phyloP scores from a whole-genome alignment of 192 early-diverging fungal species.

The Phlyctochytrium bullatum region DNA sequence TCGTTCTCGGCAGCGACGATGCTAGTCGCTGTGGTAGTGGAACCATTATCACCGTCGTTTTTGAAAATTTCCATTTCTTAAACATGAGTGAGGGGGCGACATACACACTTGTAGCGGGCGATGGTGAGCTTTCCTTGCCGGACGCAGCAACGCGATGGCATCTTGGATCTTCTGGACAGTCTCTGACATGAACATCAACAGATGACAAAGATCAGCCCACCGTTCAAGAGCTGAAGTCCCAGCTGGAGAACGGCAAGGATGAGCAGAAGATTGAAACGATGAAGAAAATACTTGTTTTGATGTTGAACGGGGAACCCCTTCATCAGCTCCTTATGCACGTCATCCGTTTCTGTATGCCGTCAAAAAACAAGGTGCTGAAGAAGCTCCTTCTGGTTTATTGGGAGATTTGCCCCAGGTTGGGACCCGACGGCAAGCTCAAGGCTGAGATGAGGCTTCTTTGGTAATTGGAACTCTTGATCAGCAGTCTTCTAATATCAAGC shows the following conservation, averaged over 20 bases:
- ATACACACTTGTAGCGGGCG: not conserved
- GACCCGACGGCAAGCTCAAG: slow-evolving; percentile 87
- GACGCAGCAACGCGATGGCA: no score
- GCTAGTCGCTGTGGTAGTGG: no score
- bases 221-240: slow-evolving; percentile 66
- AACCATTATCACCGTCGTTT: no score
- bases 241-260: slow-evolving; percentile 90
- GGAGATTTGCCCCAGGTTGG: slow-evolving; percentile 91
- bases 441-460: slow-evolving; percentile 92
- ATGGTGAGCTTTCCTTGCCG: no score
- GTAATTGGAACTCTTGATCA: slow-evolving; percentile 36
- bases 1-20: no score
- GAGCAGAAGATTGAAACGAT: slow-evolving; percentile 91
- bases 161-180: no score
- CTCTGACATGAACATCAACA: slow-evolving; percentile 6
- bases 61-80: no score
- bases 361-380: slow-evolving; percentile 94
- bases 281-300: slow-evolving; percentile 85
- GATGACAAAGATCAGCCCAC: slow-evolving; percentile 69
- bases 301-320: slow-evolving; percentile 88
- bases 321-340: slow-evolving; percentile 93
- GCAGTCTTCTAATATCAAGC: slow-evolving; percentile 34
- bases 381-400: slow-evolving; percentile 96
- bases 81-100: no score
- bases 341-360: slow-evolving; percentile 96